Evolutionary conservation across 108 stramenopile species (phyloP).

Genomic region (Parietichytrium sp.): DNA sequence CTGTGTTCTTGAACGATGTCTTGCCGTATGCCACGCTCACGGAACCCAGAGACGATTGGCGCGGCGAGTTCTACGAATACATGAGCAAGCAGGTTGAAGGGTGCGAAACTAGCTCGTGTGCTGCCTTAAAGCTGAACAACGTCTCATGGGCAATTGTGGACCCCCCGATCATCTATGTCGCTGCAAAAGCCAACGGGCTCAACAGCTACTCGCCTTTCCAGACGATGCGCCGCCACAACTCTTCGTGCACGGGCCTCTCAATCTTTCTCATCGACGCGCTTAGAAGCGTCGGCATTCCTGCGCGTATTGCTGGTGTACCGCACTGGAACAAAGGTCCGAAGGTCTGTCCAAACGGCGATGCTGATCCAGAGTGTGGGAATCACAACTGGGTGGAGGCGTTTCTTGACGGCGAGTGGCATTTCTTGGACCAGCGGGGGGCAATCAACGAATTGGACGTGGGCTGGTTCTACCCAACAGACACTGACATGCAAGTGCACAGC

Average conservation of each 20-base stretch:
- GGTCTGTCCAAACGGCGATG: neutral
- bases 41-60: constrained; percentile 2
- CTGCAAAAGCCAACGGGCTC: neutral
- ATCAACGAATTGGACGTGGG: neutral
- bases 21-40: constrained; percentile 2
- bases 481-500: neutral
- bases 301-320: neutral
- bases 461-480: constrained; percentile 5
- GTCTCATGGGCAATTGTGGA: neutral
- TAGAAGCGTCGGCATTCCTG: constrained; percentile 15
- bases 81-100: neutral
- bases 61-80: neutral
- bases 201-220: constrained; percentile 35
- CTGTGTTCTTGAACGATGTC: constrained; percentile 2
- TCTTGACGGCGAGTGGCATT: neutral
- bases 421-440: neutral
- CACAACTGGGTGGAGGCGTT: constrained; percentile 40
- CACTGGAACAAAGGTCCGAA: constrained; percentile 1
- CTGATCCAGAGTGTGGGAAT: constrained; percentile 31
- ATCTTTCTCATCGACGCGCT: constrained; percentile 29
- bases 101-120: neutral
- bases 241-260: constrained; percentile 5
- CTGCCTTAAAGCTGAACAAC: neutral
- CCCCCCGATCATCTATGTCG: neutral
- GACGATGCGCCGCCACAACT: constrained; percentile 23